Conservation (phyloP, 73 alveolate species). For the Paramecium octaurelia region DNA sequence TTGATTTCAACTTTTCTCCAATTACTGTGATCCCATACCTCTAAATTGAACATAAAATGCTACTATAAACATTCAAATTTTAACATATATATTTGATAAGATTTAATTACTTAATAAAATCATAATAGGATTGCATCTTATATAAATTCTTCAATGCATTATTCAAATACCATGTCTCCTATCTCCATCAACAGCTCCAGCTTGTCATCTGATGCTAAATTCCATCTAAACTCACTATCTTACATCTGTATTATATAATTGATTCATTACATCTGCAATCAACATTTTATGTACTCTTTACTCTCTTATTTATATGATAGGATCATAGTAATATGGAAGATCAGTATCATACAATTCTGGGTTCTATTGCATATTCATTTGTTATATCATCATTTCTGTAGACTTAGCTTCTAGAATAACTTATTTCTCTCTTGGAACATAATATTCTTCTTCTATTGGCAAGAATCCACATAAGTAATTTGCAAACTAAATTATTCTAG, state of each 20-base stretch:
- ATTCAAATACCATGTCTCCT: slow-evolving; percentile 54
- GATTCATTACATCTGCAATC: slow-evolving; percentile 35
- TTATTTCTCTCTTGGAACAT: slow-evolving; percentile 13
- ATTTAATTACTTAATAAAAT: not conserved
- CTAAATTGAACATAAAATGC: not conserved
- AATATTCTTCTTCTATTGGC: slow-evolving; percentile 42
- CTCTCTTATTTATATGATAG: slow-evolving; percentile 19
- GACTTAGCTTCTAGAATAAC: not conserved
- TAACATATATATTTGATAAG: not conserved
- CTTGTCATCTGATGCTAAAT: slow-evolving; percentile 35
- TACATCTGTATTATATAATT: not conserved
- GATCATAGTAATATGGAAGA: not conserved
- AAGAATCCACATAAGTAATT: slow-evolving; percentile 37
- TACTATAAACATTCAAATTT: not conserved
- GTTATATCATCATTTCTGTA: not conserved
- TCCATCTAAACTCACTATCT: slow-evolving; percentile 57
- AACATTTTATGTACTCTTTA: slow-evolving; percentile 44
- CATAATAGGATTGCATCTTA: not conserved
- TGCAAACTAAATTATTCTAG: slow-evolving; percentile 48
- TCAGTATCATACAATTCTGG: slow-evolving; percentile 29
- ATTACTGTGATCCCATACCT: not conserved
- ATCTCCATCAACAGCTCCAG: slow-evolving; percentile 56
- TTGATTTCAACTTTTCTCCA: not conserved
- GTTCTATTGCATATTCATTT: not conserved
- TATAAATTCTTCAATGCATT: slow-evolving; percentile 43